These are phyloP conservation scores for Candida chauliodis DNA, from an alignment of 805 yeast species.

Conservation along the genomic window DNA sequence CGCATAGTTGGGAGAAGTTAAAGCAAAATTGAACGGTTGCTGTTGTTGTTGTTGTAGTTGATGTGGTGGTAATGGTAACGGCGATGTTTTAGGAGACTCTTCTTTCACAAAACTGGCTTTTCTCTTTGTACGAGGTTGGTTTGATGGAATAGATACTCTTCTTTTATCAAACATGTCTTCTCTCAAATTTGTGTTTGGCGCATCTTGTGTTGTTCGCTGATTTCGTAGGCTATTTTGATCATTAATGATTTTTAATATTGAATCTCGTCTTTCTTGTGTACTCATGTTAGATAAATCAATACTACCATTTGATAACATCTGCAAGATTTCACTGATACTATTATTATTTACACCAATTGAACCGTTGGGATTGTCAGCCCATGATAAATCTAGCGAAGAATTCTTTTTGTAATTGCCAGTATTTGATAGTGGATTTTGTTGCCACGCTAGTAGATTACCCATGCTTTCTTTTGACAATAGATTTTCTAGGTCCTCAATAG, in stretches of 20 bases:
- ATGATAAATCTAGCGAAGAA: constrained; percentile 24
- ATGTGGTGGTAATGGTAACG: constrained; percentile 14
- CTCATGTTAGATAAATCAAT: constrained; percentile 38
- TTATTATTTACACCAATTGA: constrained; percentile 22
- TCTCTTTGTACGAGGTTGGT: constrained; percentile 1
- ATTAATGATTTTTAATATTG: constrained; percentile 33
- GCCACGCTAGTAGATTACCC: constrained; percentile 29
- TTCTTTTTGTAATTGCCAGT: constrained; percentile 19
- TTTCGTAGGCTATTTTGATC: constrained; percentile 24
- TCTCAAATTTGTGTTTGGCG: constrained; percentile 22
- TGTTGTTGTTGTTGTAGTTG: constrained; percentile 32
- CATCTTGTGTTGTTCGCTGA: constrained; percentile 10
- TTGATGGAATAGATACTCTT: not conserved
- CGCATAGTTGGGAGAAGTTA: constrained; percentile 33
- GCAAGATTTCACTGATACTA: constrained; percentile 29
- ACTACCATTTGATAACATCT: constrained; percentile 30
- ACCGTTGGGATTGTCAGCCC: constrained; percentile 10
- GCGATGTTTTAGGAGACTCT: not conserved
- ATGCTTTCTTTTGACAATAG: constrained; percentile 30
- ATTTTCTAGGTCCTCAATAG: constrained; percentile 16
- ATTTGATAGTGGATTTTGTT: constrained; percentile 13
- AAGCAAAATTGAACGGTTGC: constrained; percentile 29
- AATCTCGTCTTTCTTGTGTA: constrained; percentile 37
- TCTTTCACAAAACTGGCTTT: not conserved
- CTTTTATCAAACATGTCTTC: constrained; percentile 37